These are phyloP conservation scores for Nectriaceae sp. DNA, from an alignment of 2,329 filamentous ascomycete genomes.

Conservation along the genomic window DNA sequence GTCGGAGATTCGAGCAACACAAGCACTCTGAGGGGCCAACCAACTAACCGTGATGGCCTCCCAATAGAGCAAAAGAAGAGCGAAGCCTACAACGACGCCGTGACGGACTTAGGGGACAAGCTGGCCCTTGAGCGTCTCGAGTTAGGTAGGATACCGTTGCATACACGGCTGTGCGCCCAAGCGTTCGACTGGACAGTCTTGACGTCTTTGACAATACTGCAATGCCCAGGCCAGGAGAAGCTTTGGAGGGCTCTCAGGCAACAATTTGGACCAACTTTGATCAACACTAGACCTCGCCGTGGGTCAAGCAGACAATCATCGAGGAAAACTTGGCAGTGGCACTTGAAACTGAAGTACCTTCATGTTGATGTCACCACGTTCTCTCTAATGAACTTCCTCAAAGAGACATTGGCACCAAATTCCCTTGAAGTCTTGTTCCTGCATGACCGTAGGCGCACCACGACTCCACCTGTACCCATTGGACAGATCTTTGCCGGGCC, in stretches of 20 bases:
- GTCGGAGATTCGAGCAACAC: neutral
- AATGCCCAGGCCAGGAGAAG: conserved; percentile 13
- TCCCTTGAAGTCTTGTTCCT: conserved; percentile 14
- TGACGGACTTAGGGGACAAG: neutral
- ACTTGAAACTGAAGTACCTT: conserved; percentile 12
- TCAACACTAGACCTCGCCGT: conserved; percentile 3
- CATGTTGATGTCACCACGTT: conserved; percentile 16
- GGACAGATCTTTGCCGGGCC: conserved; percentile 7
- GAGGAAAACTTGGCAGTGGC: conserved; percentile 7
- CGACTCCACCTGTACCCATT: conserved; percentile 10
- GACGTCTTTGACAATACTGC: conserved; percentile 14
- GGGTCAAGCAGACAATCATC: conserved; percentile 3
- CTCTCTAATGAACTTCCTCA: conserved; percentile 12
- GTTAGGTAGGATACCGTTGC: conserved; percentile 10
- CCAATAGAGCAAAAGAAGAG: neutral
- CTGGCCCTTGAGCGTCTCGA: conserved; percentile 15
- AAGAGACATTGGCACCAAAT: conserved; percentile 14
- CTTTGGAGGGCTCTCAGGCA: conserved; percentile 11
- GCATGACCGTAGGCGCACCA: conserved; percentile 11
- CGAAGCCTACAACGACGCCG: neutral
- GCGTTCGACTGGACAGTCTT: conserved; percentile 17
- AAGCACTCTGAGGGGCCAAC: neutral
- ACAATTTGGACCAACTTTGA: conserved; percentile 9
- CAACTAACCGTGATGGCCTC: neutral
- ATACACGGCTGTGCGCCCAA: conserved; percentile 9